Evolutionary conservation across 2,329 filamentous ascomycete species (phyloP), one percentile per base, ranked within the genome.

Genomic region (Colletotrichum camelliae): DNA sequence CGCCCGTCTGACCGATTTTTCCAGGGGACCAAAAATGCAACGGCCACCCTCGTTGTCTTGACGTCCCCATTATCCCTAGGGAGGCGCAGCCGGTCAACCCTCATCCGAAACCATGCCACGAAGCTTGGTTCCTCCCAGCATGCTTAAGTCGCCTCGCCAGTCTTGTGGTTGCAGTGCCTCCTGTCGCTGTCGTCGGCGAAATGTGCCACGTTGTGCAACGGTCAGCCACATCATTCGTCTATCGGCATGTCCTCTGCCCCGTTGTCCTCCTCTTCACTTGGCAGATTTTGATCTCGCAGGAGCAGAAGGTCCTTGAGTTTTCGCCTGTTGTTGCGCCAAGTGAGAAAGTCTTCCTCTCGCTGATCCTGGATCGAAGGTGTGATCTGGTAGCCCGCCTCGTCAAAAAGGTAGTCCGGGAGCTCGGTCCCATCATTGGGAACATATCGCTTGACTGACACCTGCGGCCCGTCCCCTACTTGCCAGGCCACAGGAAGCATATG

Each of bases 391-490:
- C 91, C 91, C 16, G 87, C 77, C 37, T 83, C 79, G 69, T 91
- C 89, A 67, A 88, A 87, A 1, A 93, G 85, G 79, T 90, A 93
- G 27, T 80, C 77, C 1, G 90, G 90, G 12, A 89, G 75, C 35
- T 81, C 72, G 27, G 77, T 24, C 29, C 80, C 78, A 12, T 75
- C 74, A 60, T 81, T 76, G 21, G 79, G 70, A 16, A 67, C 58
- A 43, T 77, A 73, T 67, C 29, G 73, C 48, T 65, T 70, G 18
- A 73, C 31, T 29, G 77, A 67, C 52, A 77, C 72, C 52, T 78
- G 71, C 10, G 88, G 88, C 0, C 92, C 92, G 68, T 93, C 92
- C 18, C 92, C 92, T 57, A 89, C 84, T 77, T 92, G 87, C 91
- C 91, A 93, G 48, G 85, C 84, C 72, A 90, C 84, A 3, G 88